phyloP scores from a whole-genome alignment of 75 land plant genomes.

The Adiantum capillusveneris region DNA sequence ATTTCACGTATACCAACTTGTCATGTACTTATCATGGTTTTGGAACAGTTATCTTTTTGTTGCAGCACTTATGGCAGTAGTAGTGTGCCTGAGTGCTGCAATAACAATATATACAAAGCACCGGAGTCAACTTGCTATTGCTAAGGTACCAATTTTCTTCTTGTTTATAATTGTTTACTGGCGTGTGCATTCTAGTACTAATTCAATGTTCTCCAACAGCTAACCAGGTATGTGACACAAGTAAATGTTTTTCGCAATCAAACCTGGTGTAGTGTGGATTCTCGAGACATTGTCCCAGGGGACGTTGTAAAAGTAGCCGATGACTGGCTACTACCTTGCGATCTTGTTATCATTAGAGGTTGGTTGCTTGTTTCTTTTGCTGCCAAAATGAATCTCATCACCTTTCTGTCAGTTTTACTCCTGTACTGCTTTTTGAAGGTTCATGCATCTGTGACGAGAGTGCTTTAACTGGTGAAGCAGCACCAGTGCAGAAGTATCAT shows the following conservation, averaged over 20 bases:
- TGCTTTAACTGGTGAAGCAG: slow-evolving; percentile 35
- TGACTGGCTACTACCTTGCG: slow-evolving; percentile 37
- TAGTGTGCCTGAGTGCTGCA: too few species aligned
- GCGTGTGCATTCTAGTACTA: background rate
- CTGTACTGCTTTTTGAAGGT: slow-evolving; percentile 9
- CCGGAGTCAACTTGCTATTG: too few species aligned
- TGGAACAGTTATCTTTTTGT: slow-evolving; percentile 29
- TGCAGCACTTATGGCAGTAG: too few species aligned
- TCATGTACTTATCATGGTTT: slow-evolving; percentile 35
- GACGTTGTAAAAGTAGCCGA: slow-evolving; percentile 25
- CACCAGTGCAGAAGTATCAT: slow-evolving; percentile 30
- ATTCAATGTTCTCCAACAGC: slow-evolving; percentile 9
- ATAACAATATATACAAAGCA: too few species aligned
- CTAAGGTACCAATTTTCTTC: background rate
- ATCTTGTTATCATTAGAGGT: slow-evolving; percentile 25
- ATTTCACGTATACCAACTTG: slow-evolving; percentile 39
- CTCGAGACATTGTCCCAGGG: slow-evolving; percentile 29
- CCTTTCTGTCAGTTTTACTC: background rate
- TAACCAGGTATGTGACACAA: slow-evolving; percentile 25
- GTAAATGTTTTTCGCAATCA: slow-evolving; percentile 23
- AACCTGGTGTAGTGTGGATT: slow-evolving; percentile 16
- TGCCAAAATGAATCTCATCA: background rate
- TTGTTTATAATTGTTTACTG: background rate
- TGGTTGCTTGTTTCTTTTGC: background rate
- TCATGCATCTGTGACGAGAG: slow-evolving; percentile 39